These are phyloP conservation scores for Globisporangium middletonii DNA, from an alignment of 352 stramenopile species.

Conservation along the genomic window DNA sequence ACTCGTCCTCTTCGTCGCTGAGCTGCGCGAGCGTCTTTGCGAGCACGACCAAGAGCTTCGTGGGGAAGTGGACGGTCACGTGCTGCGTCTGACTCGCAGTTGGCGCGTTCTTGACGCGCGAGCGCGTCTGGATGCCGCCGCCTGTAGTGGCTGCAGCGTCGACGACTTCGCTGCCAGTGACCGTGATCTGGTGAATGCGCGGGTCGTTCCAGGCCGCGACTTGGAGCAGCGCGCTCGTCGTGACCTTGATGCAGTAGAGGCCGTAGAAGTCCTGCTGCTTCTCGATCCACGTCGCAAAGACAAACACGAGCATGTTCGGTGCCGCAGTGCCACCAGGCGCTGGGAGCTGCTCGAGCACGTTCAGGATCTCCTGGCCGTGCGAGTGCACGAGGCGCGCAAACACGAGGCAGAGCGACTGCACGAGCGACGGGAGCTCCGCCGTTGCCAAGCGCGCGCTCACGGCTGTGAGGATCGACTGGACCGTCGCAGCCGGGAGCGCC, in stretches of 20 bases:
- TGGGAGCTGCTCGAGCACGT: constrained; percentile 65
- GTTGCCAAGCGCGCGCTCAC: constrained; percentile 59
- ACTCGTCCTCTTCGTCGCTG: constrained; percentile 72
- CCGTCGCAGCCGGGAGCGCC: constrained; percentile 46
- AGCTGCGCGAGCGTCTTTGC: constrained; percentile 67
- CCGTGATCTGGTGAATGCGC: constrained; percentile 56
- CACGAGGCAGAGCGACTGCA: constrained; percentile 79
- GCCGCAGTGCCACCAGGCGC: constrained; percentile 17
- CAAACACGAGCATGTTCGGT: constrained; percentile 69
- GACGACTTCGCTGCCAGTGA: constrained; percentile 46
- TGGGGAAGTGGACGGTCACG: constrained; percentile 69
- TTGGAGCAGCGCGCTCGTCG: constrained; percentile 67
- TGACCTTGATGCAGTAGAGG: constrained; percentile 82
- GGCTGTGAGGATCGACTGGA: constrained; percentile 72
- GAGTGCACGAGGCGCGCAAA: constrained; percentile 77
- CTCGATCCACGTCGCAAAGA: constrained; percentile 78
- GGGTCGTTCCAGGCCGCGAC: constrained; percentile 71
- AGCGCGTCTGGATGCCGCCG: constrained; percentile 47
- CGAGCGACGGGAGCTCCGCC: constrained; percentile 62
- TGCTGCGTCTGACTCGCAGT: constrained; percentile 23
- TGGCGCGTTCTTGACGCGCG: constrained; percentile 38
- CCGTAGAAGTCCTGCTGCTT: constrained; percentile 83
- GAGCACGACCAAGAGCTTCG: constrained; percentile 68
- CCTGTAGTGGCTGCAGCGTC: constrained; percentile 5
- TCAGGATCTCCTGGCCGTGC: constrained; percentile 58